Percentiles rank a stretch among this genome's conserved stretches.
Evolutionary conservation across 257 asterid genomes (phyloP).

Genomic region (Plantago ovata): DNA sequence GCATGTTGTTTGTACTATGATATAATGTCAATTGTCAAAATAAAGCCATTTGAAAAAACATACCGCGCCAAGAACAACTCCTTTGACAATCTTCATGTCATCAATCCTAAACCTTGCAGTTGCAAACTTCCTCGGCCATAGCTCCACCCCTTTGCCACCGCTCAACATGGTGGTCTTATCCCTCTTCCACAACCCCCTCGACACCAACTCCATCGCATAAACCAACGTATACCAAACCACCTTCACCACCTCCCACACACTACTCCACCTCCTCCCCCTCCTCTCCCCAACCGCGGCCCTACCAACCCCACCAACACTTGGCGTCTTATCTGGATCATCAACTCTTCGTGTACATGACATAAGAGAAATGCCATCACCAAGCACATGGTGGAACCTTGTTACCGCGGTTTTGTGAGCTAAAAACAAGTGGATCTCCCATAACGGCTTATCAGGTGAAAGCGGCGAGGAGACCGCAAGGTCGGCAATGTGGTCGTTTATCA

Average conservation of each 20-base stretch:
- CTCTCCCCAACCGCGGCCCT: slow-evolving; percentile 10
- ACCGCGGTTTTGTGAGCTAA: slow-evolving; percentile 50
- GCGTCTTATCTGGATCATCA: slow-evolving; percentile 41
- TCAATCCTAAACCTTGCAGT: slow-evolving; percentile 43
- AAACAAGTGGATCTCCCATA: slow-evolving; percentile 71
- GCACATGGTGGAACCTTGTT: slow-evolving; percentile 73
- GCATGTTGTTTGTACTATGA: too few relatives aligned
- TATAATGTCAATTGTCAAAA: too few relatives aligned
- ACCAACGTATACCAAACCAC: slow-evolving; percentile 34
- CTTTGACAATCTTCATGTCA: slow-evolving; percentile 42
- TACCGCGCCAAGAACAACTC: slow-evolving; percentile 34
- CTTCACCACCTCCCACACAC: slow-evolving; percentile 15
- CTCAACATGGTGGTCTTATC: slow-evolving; percentile 34
- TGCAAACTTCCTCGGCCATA: slow-evolving; percentile 46
- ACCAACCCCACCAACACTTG: slow-evolving; percentile 26
- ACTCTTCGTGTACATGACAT: slow-evolving; percentile 55
- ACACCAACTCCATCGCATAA: slow-evolving; percentile 28
- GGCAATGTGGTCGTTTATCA: slow-evolving; percentile 53
- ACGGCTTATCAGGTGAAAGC: slow-evolving; percentile 49
- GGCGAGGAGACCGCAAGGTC: slow-evolving; percentile 53
- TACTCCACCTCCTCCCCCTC: slow-evolving; percentile 28
- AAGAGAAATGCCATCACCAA: slow-evolving; percentile 76
- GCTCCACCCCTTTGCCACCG: slow-evolving; percentile 56
- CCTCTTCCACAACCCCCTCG: slow-evolving; percentile 34
- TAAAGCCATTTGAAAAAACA: not conserved